Percentiles rank a stretch among this genome's conserved stretches.
These are phyloP conservation scores for Kurtzmaniella natalensis DNA, from an alignment of 1,139 yeast genomes.

Conservation along the genomic window DNA sequence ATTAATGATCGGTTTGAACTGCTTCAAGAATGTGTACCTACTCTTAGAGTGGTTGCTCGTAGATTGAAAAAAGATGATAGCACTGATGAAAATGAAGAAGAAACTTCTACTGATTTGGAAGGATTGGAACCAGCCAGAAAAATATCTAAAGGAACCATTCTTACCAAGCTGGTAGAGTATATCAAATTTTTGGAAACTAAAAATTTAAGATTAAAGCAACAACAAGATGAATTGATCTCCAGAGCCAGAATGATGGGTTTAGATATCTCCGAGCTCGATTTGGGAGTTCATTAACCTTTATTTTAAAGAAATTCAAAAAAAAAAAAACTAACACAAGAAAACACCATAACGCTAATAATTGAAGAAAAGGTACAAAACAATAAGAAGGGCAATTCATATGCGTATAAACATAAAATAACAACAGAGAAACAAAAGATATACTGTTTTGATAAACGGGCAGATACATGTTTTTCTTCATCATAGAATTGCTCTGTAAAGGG, in stretches of 20 bases:
- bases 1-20: conserved; percentile 42
- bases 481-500: too few species aligned
- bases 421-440: too few species aligned
- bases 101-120: conserved; percentile 24
- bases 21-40: conserved; percentile 40
- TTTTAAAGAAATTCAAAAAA: too few species aligned
- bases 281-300: neutral
- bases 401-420: too few species aligned
- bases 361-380: too few species aligned
- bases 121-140: conserved; percentile 45
- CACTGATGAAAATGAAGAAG: conserved; percentile 12
- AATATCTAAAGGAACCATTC: conserved; percentile 41
- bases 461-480: too few species aligned
- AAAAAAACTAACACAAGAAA: too few species aligned
- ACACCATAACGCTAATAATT: too few species aligned
- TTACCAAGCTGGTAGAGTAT: conserved; percentile 42
- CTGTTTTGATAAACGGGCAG: too few species aligned
- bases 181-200: conserved; percentile 40
- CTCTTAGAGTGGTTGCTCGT: conserved; percentile 29
- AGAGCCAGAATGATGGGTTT: conserved; percentile 26
- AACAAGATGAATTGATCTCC: conserved; percentile 28
- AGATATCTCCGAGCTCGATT: conserved; percentile 5
- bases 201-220: conserved; percentile 30
- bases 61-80: conserved; percentile 17
- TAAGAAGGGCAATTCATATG: too few species aligned